Percentiles rank a stretch among this genome's conserved stretches.
These are phyloP conservation scores for Chrysanthemum makinoi DNA, from an alignment of 129 eudicot species.

Conservation along the genomic window DNA sequence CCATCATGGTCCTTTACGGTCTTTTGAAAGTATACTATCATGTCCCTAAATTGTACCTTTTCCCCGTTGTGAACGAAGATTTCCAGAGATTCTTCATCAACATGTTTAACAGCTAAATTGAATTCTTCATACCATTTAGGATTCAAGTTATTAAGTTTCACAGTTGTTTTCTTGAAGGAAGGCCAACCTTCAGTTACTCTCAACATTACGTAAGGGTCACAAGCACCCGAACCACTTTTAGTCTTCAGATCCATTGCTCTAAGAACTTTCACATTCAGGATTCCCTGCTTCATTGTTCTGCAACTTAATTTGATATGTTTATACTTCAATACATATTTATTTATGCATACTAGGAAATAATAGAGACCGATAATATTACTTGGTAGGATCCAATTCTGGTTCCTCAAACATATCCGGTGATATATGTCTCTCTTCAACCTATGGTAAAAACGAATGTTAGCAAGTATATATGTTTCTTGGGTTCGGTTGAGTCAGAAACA, in stretches of 20 bases:
- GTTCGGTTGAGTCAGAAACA: no score
- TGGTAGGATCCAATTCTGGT: background rate
- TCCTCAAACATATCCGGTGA: background rate
- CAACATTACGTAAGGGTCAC: background rate
- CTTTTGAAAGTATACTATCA: background rate
- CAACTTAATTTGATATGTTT: background rate
- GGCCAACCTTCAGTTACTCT: no score
- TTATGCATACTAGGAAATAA: background rate
- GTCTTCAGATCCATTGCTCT: background rate
- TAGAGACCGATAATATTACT: background rate
- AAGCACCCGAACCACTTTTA: background rate
- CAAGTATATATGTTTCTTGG: no score
- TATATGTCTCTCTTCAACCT: background rate
- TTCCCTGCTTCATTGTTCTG: background rate
- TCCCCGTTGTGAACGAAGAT: background rate
- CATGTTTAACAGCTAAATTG: background rate
- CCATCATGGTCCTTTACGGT: background rate
- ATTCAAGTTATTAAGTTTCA: background rate
- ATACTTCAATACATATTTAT: background rate
- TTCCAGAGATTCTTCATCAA: background rate
- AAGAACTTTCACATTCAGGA: background rate
- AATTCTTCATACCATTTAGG: background rate
- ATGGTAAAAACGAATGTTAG: no score
- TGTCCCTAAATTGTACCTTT: background rate
- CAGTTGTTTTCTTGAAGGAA: background rate